Base-by-base conservation (phyloP, 2,329 filamentous ascomycete species). In the Neoarthrinium moseri region DNA sequence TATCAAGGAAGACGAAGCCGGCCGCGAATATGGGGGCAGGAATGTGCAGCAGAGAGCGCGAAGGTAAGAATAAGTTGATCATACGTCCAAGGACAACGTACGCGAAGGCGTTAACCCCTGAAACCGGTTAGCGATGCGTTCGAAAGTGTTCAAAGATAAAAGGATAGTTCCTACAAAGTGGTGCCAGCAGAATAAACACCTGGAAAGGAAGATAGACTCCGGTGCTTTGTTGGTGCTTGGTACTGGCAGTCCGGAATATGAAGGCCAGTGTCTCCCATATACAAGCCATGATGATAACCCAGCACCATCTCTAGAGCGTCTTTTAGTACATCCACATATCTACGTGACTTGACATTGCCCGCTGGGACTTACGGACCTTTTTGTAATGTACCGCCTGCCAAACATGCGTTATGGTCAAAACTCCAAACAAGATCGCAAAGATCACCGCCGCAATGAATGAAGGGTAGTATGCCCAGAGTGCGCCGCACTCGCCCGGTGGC, bases 71-170 rank as follows among this genome's bases (percentile, higher is more conserved):
- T 51, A 64, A 72, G 54, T 74, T 56, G 20, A 73, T 64, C 68
- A 75, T 72, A 2, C 71, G 64, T 3, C 64, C 71, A 12, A 75
- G 59, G 4, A 68, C 59, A 68, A 75, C 72, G 56, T 73, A 74
- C 21, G 66, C 64, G 48, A 70, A 75, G 2, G 71, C 71, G 47
- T 74, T 75, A n/a, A 75, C 60, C 65, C 64, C 65, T 67, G 22
- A 24, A n/a, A 3, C 15, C 7, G 13, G 20, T 20, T 12, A 8
- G 18, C 21, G 2, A 40, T 43, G 32, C 11, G 29, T 41, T 4
- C 5, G 2, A 17, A 24, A 17, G 23, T 27, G 10, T 20, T 38
- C 13, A 29, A 30, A 6, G n/a, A 6, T 18, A 22, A 18, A 11
- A 12, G 4, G 23, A n/a, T 17, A 54, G 56, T 53, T n/a, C n/a